Base-by-base conservation (phyloP, 192 early-diverging fungal species). In the Podila epigama region DNA sequence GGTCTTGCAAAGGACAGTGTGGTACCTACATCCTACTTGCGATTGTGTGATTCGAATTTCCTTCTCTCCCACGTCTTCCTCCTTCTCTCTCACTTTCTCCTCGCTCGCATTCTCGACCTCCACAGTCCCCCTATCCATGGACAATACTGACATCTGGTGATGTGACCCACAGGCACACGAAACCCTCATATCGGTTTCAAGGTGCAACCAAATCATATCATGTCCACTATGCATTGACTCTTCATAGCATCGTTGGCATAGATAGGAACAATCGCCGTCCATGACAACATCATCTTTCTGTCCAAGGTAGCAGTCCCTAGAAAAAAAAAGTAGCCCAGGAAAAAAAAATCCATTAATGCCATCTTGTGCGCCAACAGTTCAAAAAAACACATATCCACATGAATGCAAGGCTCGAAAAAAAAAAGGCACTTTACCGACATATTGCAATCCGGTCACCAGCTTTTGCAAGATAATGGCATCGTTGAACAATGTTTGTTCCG, bases 1-100 rank as follows among this genome's bases (percentile, higher is more conserved):
- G 0, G 73, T 68, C 57, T 77, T 77, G 66, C 68, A 77, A 9
- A 64, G 42, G 66, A 77, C 68, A 2, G 73, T 77, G 50, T 77
- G 73, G 27, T 77, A 77, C 16, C 52, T 42, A 35, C 73, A 77
- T 2, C 11, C 10, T 10, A 1, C 18, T 44, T 12, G 6, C 52
- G 52, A 8, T 32, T 54, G 52, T 25, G 25, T 18, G 28, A 32
- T 15, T 13, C 15, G 29, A 32, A 8, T 33, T 36, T n/a, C 33
- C 56, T 22, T 27, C 9, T 1, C 29, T 12, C 53, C 27, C 32
- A 12, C 15, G 27, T 32, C 33, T 27, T 18, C 31, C 51, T 29
- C 32, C 53, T 29, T 55, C 22, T 31, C 25, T 18, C 4, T 58
- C 18, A 1, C n/a, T n/a, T n/a, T n/a, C n/a, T n/a, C n/a, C n/a